These are phyloP conservation scores for Pittosporum tobira DNA, from an alignment of 129 eudicot species.

Conservation along the genomic window DNA sequence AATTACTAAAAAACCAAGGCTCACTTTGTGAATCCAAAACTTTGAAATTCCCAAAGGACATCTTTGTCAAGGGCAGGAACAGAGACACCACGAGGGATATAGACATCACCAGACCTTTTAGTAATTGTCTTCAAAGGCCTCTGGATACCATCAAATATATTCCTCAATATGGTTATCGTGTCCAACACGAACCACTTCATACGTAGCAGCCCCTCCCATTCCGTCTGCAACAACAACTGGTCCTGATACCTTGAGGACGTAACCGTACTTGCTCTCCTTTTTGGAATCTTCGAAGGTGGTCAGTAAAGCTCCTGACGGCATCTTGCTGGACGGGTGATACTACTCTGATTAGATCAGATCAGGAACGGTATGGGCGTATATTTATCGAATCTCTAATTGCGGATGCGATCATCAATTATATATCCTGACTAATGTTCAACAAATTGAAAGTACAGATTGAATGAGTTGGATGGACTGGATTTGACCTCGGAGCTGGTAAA, in stretches of 20 bases:
- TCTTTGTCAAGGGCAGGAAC: constrained; percentile 99
- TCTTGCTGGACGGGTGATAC: constrained; percentile 10
- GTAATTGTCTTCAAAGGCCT: constrained; percentile 97
- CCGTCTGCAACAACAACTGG: constrained; percentile 99
- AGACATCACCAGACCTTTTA: constrained; percentile 81
- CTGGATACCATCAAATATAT: constrained; percentile 88
- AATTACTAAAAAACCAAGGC: no score
- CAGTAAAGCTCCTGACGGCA: constrained; percentile 89
- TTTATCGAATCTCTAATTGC: no score
- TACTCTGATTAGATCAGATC: background rate
- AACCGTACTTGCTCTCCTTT: constrained; percentile 99
- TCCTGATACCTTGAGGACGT: constrained; percentile 99
- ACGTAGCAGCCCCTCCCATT: constrained; percentile 99
- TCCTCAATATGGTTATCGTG: constrained; percentile 98
- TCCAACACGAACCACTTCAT: constrained; percentile 99
- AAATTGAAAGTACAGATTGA: no score
- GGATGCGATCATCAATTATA: no score
- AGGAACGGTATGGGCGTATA: background rate
- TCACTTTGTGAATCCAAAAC: no score
- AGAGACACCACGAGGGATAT: constrained; percentile 99
- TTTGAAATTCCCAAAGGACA: constrained; percentile 89
- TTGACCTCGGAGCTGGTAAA: no score
- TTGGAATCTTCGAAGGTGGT: constrained; percentile 95
- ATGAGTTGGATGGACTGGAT: no score
- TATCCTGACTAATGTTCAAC: no score